Evolutionary conservation across 306 rosid species (phyloP).

Genomic region (Phaseolus lunatus): DNA sequence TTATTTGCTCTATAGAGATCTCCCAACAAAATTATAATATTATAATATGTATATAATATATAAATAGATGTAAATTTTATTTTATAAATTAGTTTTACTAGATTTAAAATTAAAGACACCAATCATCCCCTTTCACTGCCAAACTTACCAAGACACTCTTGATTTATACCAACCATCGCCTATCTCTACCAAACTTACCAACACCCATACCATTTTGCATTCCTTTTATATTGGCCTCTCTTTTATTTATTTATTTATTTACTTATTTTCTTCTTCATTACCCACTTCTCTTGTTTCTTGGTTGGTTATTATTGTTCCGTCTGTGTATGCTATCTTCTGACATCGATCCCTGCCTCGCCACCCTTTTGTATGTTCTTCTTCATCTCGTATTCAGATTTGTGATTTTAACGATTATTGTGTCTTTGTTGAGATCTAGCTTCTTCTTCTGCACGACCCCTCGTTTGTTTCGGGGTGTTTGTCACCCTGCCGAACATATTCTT

Average conservation of each 20-base stretch:
- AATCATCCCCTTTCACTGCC: too few species aligned
- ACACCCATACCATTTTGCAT: not conserved
- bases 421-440: not conserved
- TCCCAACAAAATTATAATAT: too few species aligned
- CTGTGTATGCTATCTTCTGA: not conserved
- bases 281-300: not conserved
- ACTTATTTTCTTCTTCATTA: not conserved
- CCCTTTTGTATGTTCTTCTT: not conserved
- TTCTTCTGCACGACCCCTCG: not conserved
- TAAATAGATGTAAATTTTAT: too few species aligned
- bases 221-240: not conserved
- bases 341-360: conserved; percentile 17
- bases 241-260: not conserved
- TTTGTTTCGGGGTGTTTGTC: conserved; percentile 26
- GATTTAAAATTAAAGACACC: too few species aligned
- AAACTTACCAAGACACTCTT: not conserved
- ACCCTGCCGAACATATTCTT: not conserved
- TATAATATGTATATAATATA: too few species aligned
- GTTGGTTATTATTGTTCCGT: not conserved
- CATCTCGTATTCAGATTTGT: not conserved
- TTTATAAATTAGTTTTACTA: too few species aligned
- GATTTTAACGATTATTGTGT: not conserved
- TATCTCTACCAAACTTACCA: not conserved
- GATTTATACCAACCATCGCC: conserved; percentile 1
- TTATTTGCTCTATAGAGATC: too few species aligned